Evolutionary conservation across 768 basidiomycete species (phyloP).

Genomic region (Suillus ampliporus): DNA sequence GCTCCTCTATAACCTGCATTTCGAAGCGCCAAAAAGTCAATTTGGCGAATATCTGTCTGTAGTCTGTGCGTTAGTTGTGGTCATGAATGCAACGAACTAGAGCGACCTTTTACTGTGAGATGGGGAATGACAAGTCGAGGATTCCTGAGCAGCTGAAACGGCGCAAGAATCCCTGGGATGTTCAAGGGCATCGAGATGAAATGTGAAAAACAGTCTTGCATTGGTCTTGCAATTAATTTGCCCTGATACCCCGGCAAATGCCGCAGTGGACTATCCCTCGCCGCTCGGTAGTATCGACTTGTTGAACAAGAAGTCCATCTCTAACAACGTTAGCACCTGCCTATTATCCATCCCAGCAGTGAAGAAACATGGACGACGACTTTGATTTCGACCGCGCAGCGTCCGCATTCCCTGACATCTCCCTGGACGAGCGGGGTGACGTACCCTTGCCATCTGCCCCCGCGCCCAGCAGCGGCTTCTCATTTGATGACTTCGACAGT

Average conservation of each 20-base stretch:
- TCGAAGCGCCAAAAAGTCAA: conserved; percentile 76
- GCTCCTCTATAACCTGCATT: conserved; percentile 85
- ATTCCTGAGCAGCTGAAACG: conserved; percentile 70
- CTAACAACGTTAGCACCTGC: background rate
- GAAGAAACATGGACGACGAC: conserved; percentile 48
- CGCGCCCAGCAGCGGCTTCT: conserved; percentile 53
- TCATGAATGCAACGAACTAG: background rate
- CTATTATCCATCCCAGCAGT: background rate
- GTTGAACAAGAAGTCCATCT: background rate
- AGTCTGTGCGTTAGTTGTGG: conserved; percentile 17
- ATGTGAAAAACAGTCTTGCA: background rate
- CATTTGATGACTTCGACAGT: conserved; percentile 69
- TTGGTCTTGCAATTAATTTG: background rate
- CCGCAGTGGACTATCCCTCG: background rate
- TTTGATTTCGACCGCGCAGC: conserved; percentile 86
- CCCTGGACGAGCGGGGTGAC: conserved; percentile 69
- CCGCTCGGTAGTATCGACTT: background rate
- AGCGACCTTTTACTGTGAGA: conserved; percentile 67
- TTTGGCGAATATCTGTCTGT: conserved; percentile 83
- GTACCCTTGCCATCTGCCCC: conserved; percentile 47
- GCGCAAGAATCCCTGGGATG: conserved; percentile 69
- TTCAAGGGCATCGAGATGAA: conserved; percentile 67
- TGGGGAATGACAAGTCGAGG: conserved; percentile 73
- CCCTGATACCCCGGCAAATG: background rate
- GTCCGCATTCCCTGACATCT: conserved; percentile 85